These are phyloP conservation scores for Arthroderma uncinatum DNA, from an alignment of 2,329 filamentous ascomycete genomes.

Conservation along the genomic window DNA sequence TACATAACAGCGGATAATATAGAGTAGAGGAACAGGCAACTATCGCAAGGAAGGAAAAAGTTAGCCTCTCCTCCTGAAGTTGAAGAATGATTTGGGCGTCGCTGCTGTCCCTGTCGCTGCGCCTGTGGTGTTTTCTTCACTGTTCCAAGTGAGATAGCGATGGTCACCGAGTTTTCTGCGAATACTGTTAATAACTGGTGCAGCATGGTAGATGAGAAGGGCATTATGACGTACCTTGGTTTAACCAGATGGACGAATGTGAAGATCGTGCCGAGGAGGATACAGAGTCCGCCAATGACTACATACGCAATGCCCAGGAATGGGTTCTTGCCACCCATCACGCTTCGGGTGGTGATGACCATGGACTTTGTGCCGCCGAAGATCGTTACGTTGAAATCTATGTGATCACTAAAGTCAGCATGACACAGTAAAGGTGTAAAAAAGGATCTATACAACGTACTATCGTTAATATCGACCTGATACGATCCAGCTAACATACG, in stretches of 20 bases:
- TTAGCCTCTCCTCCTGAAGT: constrained; percentile 6
- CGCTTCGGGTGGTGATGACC: constrained; percentile 75
- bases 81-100: constrained; percentile 31
- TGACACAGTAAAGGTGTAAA: neutral
- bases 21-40: neutral
- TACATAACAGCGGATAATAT: constrained; percentile 2
- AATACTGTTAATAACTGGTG: constrained; percentile 2
- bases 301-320: constrained; percentile 96
- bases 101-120: constrained; percentile 40
- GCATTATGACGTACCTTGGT: constrained; percentile 53
- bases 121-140: constrained; percentile 43
- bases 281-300: constrained; percentile 84
- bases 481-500: constrained; percentile 63
- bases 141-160: constrained; percentile 95
- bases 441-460: constrained; percentile 47
- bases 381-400: constrained; percentile 67
- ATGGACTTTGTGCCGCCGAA: constrained; percentile 87
- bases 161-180: constrained; percentile 90
- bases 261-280: constrained; percentile 78
- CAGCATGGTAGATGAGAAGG: neutral
- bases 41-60: neutral
- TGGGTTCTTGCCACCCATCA: constrained; percentile 89
- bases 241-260: constrained; percentile 83
- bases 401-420: constrained; percentile 1
- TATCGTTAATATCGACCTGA: constrained; percentile 61